phyloP scores from a whole-genome alignment of 2,329 filamentous ascomycete genomes.

The Verticillium longisporum region DNA sequence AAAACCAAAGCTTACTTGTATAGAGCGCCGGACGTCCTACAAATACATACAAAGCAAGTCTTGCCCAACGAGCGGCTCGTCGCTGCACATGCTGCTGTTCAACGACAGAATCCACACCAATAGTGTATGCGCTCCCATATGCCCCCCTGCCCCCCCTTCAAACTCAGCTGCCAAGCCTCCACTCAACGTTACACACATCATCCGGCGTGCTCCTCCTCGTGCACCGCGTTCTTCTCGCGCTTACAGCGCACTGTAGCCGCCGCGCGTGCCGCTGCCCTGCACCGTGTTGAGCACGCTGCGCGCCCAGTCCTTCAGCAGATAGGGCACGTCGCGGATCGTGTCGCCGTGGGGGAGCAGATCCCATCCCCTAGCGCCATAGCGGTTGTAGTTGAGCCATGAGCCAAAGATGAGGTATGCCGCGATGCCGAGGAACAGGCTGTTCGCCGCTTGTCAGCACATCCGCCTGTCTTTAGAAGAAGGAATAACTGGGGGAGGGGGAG shows the following conservation, averaged over 20 bases:
- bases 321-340: slow-evolving; percentile 84
- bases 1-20: neutral
- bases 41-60: neutral
- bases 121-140: neutral
- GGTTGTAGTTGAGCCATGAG: slow-evolving; percentile 98
- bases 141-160: neutral
- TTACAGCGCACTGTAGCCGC: slow-evolving; percentile 91
- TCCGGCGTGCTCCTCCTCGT: neutral
- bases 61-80: neutral
- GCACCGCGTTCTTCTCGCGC: neutral
- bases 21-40: neutral
- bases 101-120: neutral
- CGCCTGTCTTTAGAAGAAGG: neutral
- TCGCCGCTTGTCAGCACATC: neutral
- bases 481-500: neutral
- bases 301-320: slow-evolving; percentile 83
- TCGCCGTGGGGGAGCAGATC: slow-evolving; percentile 91
- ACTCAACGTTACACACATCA: neutral
- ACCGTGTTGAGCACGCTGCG: slow-evolving; percentile 75
- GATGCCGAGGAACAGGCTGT: slow-evolving; percentile 75
- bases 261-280: slow-evolving; percentile 75
- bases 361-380: slow-evolving; percentile 91
- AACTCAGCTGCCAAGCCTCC: neutral
- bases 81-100: neutral
- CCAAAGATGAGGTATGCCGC: slow-evolving; percentile 95